phyloP scores from a whole-genome alignment of 148 eudicot species.

The Euryodendron excelsum region DNA sequence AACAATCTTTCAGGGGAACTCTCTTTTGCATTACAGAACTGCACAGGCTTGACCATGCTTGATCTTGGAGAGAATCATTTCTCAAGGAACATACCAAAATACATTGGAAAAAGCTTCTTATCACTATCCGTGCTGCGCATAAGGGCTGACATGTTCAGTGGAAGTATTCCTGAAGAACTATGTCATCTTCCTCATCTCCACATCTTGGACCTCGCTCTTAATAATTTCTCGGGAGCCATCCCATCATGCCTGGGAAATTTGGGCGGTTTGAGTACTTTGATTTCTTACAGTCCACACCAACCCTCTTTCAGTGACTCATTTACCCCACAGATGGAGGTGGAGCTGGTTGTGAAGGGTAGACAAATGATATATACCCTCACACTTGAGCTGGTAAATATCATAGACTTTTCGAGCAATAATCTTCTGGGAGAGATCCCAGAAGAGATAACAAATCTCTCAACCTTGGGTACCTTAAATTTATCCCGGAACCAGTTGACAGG shows the following conservation, averaged over 20 bases:
- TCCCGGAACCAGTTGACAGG: constrained; percentile 36
- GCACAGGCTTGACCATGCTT: constrained; percentile 6
- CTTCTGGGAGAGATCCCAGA: constrained; percentile 37
- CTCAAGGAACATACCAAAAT: constrained; percentile 26
- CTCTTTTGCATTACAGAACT: constrained; percentile 7
- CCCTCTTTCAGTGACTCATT: neutral
- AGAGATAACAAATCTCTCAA: constrained; percentile 30
- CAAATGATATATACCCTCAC: neutral
- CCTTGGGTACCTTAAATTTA: constrained; percentile 30
- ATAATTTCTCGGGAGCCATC: constrained; percentile 35
- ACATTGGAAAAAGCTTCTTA: neutral
- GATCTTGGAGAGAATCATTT: constrained; percentile 46
- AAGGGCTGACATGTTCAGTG: constrained; percentile 25
- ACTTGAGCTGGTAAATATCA: constrained; percentile 9
- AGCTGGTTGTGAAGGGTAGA: neutral
- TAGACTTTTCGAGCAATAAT: constrained; percentile 48
- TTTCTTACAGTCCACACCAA: neutral
- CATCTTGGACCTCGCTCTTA: constrained; percentile 35
- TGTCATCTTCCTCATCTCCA: constrained; percentile 28
- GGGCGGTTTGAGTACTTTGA: neutral
- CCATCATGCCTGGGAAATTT: constrained; percentile 36
- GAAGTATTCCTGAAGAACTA: constrained; percentile 31
- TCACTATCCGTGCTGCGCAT: constrained; percentile 21
- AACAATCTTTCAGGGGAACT: constrained; percentile 36
- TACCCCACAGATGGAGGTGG: neutral